phyloP scores from a whole-genome alignment of 495 filamentous ascomycete genomes.

The Xanthoparmelia taractica region DNA sequence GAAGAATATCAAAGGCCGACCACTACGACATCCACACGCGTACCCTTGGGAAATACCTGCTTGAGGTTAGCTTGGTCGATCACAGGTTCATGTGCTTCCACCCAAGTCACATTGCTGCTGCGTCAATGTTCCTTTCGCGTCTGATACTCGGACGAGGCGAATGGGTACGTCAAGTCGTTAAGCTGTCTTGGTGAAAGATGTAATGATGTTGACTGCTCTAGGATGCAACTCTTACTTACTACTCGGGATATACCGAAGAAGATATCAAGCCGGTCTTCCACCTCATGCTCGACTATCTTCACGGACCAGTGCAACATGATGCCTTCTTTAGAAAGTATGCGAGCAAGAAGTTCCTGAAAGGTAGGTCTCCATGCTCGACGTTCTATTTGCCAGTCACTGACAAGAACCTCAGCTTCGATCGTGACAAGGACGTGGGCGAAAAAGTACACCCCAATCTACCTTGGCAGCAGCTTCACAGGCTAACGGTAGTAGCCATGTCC shows the following conservation, averaged over 20 bases:
- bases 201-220: slow-evolving; percentile 33
- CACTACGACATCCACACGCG: slow-evolving; percentile 96
- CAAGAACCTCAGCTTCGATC: slow-evolving; percentile 64
- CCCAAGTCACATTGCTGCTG: slow-evolving; percentile 83
- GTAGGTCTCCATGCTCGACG: slow-evolving; percentile 39
- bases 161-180: slow-evolving; percentile 60
- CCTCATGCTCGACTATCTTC: slow-evolving; percentile 92
- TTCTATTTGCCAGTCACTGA: slow-evolving; percentile 13
- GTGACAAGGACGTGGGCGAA: slow-evolving; percentile 90
- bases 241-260: slow-evolving; percentile 85
- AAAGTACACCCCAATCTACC: slow-evolving; percentile 47
- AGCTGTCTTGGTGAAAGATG: neutral
- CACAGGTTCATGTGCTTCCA: slow-evolving; percentile 81
- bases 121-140: slow-evolving; percentile 89
- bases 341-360: slow-evolving; percentile 96
- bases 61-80: slow-evolving; percentile 93
- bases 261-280: slow-evolving; percentile 88
- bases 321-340: slow-evolving; percentile 99
- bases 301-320: slow-evolving; percentile 79
- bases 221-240: slow-evolving; percentile 85
- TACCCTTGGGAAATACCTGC: slow-evolving; percentile 95
- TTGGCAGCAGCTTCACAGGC: slow-evolving; percentile 6
- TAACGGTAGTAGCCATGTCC: slow-evolving; percentile 2
- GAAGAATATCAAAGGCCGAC: slow-evolving; percentile 96
- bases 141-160: slow-evolving; percentile 79